Conservation (phyloP, 257 asterid genomes). For the Plantago elongata region DNA sequence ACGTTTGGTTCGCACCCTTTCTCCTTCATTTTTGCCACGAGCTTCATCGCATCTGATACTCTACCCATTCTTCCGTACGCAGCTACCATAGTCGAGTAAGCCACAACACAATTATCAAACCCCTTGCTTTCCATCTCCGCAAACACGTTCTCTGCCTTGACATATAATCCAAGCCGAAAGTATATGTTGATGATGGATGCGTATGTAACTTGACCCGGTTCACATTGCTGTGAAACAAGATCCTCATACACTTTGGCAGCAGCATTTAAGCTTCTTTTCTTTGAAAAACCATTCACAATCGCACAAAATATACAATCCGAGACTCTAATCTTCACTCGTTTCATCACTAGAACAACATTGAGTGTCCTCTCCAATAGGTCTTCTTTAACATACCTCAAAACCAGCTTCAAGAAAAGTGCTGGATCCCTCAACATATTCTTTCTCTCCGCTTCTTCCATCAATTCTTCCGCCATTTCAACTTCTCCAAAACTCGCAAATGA, state of each 20-base stretch:
- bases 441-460: slow-evolving; percentile 62
- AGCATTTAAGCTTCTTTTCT: slow-evolving; percentile 42
- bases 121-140: slow-evolving; percentile 66
- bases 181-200: slow-evolving; percentile 62
- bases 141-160: slow-evolving; percentile 56
- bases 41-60: slow-evolving; percentile 54
- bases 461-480: slow-evolving; percentile 55
- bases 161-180: slow-evolving; percentile 46
- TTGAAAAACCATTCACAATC: slow-evolving; percentile 66
- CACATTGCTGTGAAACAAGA: slow-evolving; percentile 44
- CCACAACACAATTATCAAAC: slow-evolving; percentile 67
- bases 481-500: slow-evolving; percentile 50
- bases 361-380: slow-evolving; percentile 63
- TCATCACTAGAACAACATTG: slow-evolving; percentile 46
- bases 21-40: slow-evolving; percentile 79
- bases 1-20: slow-evolving; percentile 76
- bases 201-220: slow-evolving; percentile 92
- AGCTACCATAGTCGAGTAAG: slow-evolving; percentile 74
- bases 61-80: slow-evolving; percentile 73
- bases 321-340: slow-evolving; percentile 47
- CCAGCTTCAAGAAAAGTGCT: slow-evolving; percentile 68
- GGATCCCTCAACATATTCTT: slow-evolving; percentile 80
- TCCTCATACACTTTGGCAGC: slow-evolving; percentile 56
- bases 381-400: slow-evolving; percentile 49
- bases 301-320: slow-evolving; percentile 91